Evolutionary conservation across 2,329 filamentous ascomycete genomes (phyloP).

Genomic region (Tympanopsis confertula): DNA sequence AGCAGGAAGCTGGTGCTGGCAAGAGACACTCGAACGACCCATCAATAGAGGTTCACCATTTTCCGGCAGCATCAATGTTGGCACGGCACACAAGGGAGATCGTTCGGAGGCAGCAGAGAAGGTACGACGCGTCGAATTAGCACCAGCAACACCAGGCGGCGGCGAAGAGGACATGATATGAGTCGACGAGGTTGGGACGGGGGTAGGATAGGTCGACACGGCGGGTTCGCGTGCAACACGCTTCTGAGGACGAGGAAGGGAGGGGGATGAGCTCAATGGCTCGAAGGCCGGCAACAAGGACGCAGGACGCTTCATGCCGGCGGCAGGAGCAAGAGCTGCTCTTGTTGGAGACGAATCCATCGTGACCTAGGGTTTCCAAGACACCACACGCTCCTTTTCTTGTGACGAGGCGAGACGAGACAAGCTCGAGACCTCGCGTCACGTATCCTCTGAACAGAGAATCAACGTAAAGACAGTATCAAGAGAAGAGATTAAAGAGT

Average conservation of each 20-base stretch:
- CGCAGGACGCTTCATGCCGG: constrained; percentile 47
- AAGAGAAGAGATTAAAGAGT: no score
- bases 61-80: constrained; percentile 68
- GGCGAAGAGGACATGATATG: constrained; percentile 83
- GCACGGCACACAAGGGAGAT: constrained; percentile 70
- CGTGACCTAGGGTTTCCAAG: neutral
- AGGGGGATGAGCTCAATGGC: constrained; percentile 66
- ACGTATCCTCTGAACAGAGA: no score
- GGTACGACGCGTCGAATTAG: constrained; percentile 44
- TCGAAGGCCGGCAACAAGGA: constrained; percentile 72
- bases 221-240: constrained; percentile 39
- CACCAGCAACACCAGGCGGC: constrained; percentile 34
- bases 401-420: no score
- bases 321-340: constrained; percentile 11
- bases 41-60: constrained; percentile 75
- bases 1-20: constrained; percentile 85
- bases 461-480: no score
- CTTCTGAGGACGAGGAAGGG: constrained; percentile 57
- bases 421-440: no score
- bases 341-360: constrained; percentile 7
- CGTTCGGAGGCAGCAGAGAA: constrained; percentile 59
- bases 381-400: no score
- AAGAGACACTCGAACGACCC: constrained; percentile 88
- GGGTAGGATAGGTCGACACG: constrained; percentile 63
- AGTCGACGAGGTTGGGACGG: constrained; percentile 85